Evolutionary conservation across 2,329 filamentous ascomycete species (phyloP).

Genomic region (Cylindrodendrum hubeiense): DNA sequence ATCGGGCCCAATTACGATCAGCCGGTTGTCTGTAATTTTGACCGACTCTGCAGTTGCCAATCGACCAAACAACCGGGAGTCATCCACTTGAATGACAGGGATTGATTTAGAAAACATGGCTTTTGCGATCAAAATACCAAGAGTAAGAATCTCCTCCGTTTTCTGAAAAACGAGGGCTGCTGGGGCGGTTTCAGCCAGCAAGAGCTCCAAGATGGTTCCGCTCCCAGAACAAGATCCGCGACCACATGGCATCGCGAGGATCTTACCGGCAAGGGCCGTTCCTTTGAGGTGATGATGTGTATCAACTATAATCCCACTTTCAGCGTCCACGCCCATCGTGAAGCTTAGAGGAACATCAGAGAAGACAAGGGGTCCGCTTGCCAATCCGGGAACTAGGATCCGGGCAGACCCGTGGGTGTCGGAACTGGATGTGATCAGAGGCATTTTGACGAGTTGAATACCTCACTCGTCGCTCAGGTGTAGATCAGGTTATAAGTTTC

Average conservation of each 20-base stretch:
- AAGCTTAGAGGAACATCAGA: constrained; percentile 54
- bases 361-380: constrained; percentile 44
- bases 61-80: constrained; percentile 19
- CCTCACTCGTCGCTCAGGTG: too few relatives aligned
- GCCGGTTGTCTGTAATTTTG: background rate
- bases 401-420: background rate
- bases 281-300: constrained; percentile 56
- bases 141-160: constrained; percentile 57
- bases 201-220: constrained; percentile 57
- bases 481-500: too few relatives aligned
- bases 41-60: background rate
- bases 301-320: constrained; percentile 57
- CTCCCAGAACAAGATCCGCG: constrained; percentile 62
- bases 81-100: constrained; percentile 51
- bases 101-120: constrained; percentile 55
- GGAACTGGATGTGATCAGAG: background rate
- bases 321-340: constrained; percentile 57
- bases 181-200: constrained; percentile 54
- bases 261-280: constrained; percentile 42
- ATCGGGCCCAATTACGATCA: background rate
- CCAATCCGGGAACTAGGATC: background rate
- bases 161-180: constrained; percentile 56
- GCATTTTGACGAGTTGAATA: background rate
- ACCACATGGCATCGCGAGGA: constrained; percentile 59
- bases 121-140: constrained; percentile 58